phyloP scores from a whole-genome alignment of 179 eudicot species.

The Corrigiola litoralis region DNA sequence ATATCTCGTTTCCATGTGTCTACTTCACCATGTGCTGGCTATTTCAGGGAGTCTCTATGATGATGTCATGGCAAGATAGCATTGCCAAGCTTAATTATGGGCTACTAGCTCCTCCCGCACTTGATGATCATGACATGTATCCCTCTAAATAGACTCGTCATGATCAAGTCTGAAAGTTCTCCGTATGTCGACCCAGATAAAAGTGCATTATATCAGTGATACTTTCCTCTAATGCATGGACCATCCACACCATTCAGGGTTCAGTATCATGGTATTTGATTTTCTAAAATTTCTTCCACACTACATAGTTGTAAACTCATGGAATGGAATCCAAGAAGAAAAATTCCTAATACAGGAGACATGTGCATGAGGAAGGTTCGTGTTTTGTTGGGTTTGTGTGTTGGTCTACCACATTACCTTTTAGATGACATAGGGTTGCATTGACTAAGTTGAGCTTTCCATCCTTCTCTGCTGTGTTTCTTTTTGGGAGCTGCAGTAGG shows the following conservation, averaged over 20 bases:
- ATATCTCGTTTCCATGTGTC: neutral
- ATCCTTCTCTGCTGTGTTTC: no score
- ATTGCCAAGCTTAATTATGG: no score
- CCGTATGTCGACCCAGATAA: no score
- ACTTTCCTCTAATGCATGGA: neutral
- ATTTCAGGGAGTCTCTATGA: neutral
- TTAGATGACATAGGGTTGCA: no score
- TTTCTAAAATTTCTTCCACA: neutral
- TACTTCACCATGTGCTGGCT: neutral
- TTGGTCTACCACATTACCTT: neutral
- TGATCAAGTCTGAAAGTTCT: no score
- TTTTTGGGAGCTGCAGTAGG: no score
- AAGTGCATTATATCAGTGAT: no score
- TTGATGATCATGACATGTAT: no score
- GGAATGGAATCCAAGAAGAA: neutral
- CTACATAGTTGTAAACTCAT: neutral
- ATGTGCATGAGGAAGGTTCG: neutral
- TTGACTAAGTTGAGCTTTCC: no score
- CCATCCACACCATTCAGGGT: neutral
- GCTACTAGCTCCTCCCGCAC: no score
- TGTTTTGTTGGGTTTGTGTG: neutral
- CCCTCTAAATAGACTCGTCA: no score
- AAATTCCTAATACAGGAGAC: neutral
- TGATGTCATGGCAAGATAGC: neutral
- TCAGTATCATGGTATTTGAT: neutral